Evolutionary conservation across 2,329 filamentous ascomycete species (phyloP).

Genomic region (Harringtonia aguacate): DNA sequence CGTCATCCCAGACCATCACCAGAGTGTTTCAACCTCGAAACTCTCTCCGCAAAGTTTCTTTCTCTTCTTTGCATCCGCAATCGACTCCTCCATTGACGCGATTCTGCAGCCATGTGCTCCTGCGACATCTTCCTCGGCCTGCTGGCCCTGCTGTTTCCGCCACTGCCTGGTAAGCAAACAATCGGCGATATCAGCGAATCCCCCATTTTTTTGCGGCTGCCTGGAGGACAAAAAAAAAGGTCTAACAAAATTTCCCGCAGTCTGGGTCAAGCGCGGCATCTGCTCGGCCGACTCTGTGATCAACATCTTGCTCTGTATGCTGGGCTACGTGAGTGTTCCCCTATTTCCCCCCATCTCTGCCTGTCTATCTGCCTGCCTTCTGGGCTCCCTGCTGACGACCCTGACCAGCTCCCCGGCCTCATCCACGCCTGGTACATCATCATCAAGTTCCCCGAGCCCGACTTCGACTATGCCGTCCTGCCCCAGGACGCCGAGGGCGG

Average conservation of each 20-base stretch:
- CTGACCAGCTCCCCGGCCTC: conserved; percentile 61
- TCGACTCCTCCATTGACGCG: too few relatives aligned
- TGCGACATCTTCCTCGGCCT: conserved; percentile 53
- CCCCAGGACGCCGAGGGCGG: conserved; percentile 41
- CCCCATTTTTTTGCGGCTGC: too few relatives aligned
- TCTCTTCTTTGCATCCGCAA: too few relatives aligned
- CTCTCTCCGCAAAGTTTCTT: too few relatives aligned
- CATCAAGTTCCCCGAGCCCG: conserved; percentile 69
- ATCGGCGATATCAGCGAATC: too few relatives aligned
- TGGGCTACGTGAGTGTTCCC: conserved; percentile 51
- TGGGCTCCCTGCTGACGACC: not conserved
- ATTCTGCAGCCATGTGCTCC: conserved; percentile 38
- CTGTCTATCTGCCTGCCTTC: not conserved
- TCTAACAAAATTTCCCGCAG: conserved; percentile 35
- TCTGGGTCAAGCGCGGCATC: conserved; percentile 94
- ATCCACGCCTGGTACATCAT: conserved; percentile 99
- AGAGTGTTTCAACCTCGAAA: too few relatives aligned
- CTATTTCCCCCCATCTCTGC: too few relatives aligned
- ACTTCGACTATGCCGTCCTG: conserved; percentile 58
- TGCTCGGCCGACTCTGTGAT: conserved; percentile 89
- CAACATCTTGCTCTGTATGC: conserved; percentile 80
- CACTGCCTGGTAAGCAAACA: conserved; percentile 55
- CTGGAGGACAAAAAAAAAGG: not conserved
- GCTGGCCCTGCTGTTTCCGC: conserved; percentile 54
- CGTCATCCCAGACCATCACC: too few relatives aligned